Percentiles rank a stretch among this genome's conserved stretches.
Evolutionary conservation across 192 early-diverging fungal genomes (phyloP).

Genomic region (Backusella australiensis): DNA sequence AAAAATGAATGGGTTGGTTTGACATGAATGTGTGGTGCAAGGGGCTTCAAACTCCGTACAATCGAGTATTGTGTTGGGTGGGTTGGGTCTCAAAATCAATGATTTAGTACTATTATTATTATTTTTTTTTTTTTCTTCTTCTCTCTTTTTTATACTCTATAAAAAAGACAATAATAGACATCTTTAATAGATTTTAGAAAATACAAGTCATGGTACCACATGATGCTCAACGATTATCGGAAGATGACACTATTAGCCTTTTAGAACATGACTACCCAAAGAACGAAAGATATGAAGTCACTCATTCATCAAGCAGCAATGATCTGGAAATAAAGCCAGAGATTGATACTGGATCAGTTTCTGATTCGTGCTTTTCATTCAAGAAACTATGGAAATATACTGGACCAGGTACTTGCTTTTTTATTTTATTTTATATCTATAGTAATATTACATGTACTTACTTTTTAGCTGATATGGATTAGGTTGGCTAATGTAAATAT

Average conservation of each 20-base stretch:
- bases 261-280: slow-evolving; percentile 13
- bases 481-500: slow-evolving; percentile 16
- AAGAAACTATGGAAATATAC: slow-evolving; percentile 62
- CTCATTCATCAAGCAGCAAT: not conserved
- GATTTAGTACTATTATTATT: not conserved
- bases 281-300: not conserved
- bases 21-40: not conserved
- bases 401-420: slow-evolving; percentile 50
- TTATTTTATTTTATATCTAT: not conserved
- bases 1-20: not conserved
- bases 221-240: slow-evolving; percentile 2
- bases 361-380: slow-evolving; percentile 49
- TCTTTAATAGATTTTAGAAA: not conserved
- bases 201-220: slow-evolving; percentile 20
- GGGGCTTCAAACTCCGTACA: not conserved
- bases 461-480: not conserved
- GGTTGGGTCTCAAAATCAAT: not conserved
- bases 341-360: slow-evolving; percentile 9
- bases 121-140: not conserved
- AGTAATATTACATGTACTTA: not conserved
- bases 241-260: slow-evolving; percentile 2
- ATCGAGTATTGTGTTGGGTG: too few relatives aligned
- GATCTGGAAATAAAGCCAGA: slow-evolving; percentile 21
- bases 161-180: not conserved
- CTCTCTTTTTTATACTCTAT: not conserved